These are phyloP conservation scores for Picocystis salinarum DNA, from an alignment of 139 green algal genomes.

Conservation along the genomic window DNA sequence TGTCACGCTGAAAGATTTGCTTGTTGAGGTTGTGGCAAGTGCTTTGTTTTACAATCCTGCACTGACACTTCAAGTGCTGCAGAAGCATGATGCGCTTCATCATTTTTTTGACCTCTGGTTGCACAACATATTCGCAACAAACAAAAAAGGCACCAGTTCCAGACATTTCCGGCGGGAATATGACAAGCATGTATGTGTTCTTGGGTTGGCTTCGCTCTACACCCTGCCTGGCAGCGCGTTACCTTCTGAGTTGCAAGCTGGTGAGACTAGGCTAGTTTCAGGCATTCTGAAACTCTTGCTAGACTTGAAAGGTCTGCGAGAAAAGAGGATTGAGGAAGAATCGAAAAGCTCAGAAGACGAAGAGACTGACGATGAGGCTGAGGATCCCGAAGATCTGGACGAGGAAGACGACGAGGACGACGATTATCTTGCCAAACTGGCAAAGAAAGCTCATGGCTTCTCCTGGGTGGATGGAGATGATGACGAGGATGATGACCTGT, in stretches of 20 bases:
- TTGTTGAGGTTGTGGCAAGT: slow-evolving; percentile 50
- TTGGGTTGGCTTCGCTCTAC: slow-evolving; percentile 17
- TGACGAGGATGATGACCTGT: no score
- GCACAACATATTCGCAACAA: slow-evolving; percentile 19
- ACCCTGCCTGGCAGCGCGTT: slow-evolving; percentile 8
- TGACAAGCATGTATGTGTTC: slow-evolving; percentile 23
- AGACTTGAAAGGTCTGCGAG: slow-evolving; percentile 15
- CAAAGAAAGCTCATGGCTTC: slow-evolving; percentile 3
- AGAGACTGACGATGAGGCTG: slow-evolving; percentile 1
- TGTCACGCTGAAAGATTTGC: slow-evolving; percentile 30
- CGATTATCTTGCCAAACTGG: not conserved
- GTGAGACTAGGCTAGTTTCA: slow-evolving; percentile 5
- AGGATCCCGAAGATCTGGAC: not conserved
- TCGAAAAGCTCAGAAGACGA: slow-evolving; percentile 4
- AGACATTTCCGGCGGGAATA: slow-evolving; percentile 8
- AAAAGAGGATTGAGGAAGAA: slow-evolving; percentile 4
- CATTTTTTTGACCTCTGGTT: slow-evolving; percentile 39
- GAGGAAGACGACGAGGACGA: slow-evolving; percentile 9
- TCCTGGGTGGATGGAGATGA: no score
- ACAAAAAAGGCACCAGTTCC: not conserved
- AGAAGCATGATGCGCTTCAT: slow-evolving; percentile 9
- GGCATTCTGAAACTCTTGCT: slow-evolving; percentile 16
- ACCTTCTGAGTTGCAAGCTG: slow-evolving; percentile 7
- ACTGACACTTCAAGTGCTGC: slow-evolving; percentile 41
- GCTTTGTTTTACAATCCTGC: slow-evolving; percentile 74